Conservation (phyloP, 495 filamentous ascomycete species). For the Xylaria bambusicola region DNA sequence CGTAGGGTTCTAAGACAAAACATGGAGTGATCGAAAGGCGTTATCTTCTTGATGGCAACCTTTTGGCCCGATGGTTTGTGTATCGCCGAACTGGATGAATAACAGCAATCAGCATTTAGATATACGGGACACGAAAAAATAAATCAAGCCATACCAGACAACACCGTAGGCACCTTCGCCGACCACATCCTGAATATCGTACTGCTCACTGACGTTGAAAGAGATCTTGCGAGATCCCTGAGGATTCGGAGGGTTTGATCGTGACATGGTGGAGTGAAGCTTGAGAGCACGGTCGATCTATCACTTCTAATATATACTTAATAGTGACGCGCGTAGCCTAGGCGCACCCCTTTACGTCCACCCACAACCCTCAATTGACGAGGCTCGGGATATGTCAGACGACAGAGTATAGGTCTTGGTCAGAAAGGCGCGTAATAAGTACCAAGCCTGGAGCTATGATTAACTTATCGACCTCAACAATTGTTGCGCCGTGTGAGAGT, state of each 20-base stretch:
- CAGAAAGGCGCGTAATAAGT: conserved; percentile 3
- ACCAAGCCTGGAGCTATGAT: neutral
- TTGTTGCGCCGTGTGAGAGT: neutral
- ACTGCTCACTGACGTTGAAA: conserved; percentile 99
- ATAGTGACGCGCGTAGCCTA: neutral
- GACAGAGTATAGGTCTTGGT: neutral
- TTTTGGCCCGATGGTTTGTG: conserved; percentile 99
- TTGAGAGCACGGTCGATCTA: neutral
- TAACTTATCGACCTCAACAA: neutral
- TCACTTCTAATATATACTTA: conserved; percentile 1
- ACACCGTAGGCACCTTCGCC: conserved; percentile 99
- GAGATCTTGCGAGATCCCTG: conserved; percentile 90
- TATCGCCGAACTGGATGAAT: conserved; percentile 74
- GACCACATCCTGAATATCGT: conserved; percentile 99
- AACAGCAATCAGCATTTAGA: conserved; percentile 18
- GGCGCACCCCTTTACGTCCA: conserved; percentile 12
- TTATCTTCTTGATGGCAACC: conserved; percentile 99
- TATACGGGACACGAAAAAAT: neutral
- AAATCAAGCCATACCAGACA: conserved; percentile 73
- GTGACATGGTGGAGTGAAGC: conserved; percentile 35
- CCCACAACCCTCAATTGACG: too few relatives aligned
- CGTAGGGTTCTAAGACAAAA: conserved; percentile 96
- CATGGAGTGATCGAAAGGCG: conserved; percentile 98
- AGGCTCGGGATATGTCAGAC: neutral
- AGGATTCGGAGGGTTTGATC: conserved; percentile 44